phyloP scores from a whole-genome alignment of 2,329 filamentous ascomycete species.

The Penicillium brevicompactum region DNA sequence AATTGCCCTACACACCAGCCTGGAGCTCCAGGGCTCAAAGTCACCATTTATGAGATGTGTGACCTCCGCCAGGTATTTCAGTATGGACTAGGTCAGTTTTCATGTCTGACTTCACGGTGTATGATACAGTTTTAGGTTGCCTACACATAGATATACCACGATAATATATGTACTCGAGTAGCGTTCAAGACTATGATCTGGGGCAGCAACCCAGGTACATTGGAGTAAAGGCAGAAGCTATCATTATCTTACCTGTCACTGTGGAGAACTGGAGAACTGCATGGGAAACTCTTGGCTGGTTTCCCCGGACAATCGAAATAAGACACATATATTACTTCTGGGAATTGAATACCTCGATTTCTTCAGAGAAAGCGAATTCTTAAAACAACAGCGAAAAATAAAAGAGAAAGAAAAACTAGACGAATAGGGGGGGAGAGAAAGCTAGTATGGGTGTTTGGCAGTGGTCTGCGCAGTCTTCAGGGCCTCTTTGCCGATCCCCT shows the following conservation, averaged over 20 bases:
- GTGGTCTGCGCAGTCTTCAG: background rate
- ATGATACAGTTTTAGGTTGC: background rate
- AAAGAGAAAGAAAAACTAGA: background rate
- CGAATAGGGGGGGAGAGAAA: background rate
- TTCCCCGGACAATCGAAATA: background rate
- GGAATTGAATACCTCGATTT: too few relatives aligned
- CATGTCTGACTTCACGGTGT: background rate
- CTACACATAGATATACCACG: too few relatives aligned
- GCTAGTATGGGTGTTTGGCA: background rate
- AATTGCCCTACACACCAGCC: background rate
- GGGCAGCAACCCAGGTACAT: too few relatives aligned
- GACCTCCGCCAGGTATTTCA: conserved; percentile 14
- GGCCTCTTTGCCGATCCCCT: background rate
- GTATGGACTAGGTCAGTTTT: conserved; percentile 6
- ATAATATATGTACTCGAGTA: too few relatives aligned
- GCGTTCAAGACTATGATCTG: too few relatives aligned
- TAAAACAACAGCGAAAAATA: background rate
- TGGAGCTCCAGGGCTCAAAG: background rate
- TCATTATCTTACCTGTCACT: background rate
- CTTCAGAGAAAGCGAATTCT: too few relatives aligned
- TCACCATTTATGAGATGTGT: conserved; percentile 1
- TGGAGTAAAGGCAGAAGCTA: too few relatives aligned
- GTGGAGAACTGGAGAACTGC: background rate
- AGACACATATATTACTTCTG: background rate
- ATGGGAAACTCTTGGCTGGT: conserved; percentile 2